phyloP scores from a whole-genome alignment of 2,329 filamentous ascomycete species.

The Aspergillus sp. region DNA sequence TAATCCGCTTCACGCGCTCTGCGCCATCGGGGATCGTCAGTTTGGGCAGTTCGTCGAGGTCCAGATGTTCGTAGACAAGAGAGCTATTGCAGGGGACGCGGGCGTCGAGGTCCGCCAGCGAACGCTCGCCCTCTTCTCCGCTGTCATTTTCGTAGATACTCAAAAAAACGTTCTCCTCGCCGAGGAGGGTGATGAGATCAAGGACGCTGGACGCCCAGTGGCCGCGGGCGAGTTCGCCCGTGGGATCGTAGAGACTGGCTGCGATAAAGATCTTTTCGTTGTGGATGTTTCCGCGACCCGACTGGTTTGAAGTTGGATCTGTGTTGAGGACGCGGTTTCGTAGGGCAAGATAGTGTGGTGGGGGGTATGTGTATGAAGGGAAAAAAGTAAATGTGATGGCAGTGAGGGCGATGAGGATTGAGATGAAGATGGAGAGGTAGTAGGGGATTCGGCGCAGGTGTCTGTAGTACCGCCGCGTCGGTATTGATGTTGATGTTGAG shows the following conservation, averaged over 20 bases:
- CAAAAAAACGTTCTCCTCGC: slow-evolving; percentile 68
- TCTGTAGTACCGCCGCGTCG: neutral
- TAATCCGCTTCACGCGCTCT: slow-evolving; percentile 68
- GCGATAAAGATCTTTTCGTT: slow-evolving; percentile 73
- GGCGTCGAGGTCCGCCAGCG: slow-evolving; percentile 57
- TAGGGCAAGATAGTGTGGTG: slow-evolving; percentile 54
- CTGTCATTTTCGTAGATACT: slow-evolving; percentile 76
- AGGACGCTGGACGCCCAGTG: slow-evolving; percentile 66
- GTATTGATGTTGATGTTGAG: neutral
- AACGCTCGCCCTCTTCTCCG: slow-evolving; percentile 57
- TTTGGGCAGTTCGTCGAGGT: slow-evolving; percentile 59
- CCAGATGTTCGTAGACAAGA: slow-evolving; percentile 64
- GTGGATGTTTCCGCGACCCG: slow-evolving; percentile 54
- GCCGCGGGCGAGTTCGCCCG: slow-evolving; percentile 63
- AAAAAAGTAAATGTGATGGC: slow-evolving; percentile 39
- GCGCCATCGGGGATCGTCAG: slow-evolving; percentile 66
- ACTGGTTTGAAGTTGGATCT: slow-evolving; percentile 12
- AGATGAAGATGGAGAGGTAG: neutral
- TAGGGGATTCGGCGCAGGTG: neutral
- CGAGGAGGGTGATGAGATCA: slow-evolving; percentile 66
- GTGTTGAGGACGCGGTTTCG: slow-evolving; percentile 33
- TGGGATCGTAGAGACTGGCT: slow-evolving; percentile 70
- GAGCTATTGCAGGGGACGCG: slow-evolving; percentile 53
- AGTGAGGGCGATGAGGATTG: neutral
- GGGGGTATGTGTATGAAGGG: slow-evolving; percentile 61